Evolutionary conservation across 352 stramenopile species (phyloP), one percentile per base, ranked within the genome.

Genomic region (Phytophthora idaei): DNA sequence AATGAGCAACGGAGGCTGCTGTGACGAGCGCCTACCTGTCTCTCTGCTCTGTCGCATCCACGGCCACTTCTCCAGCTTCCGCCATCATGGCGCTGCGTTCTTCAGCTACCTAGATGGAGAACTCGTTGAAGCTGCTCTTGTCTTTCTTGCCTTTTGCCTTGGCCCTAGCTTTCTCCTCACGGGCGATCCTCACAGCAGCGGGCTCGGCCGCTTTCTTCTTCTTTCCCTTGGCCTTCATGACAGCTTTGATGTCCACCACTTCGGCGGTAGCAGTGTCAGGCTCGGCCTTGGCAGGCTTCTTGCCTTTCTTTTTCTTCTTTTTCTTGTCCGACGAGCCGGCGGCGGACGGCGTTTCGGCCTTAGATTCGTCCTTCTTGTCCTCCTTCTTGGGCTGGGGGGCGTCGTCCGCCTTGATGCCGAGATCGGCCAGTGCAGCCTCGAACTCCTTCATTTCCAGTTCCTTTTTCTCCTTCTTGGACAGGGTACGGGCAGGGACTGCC

Each of bases 391-490:
- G 25, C 45, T 55, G 47, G 5, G 49, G 29, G 29, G 52, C 17
- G 4, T 70, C 59, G 8, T 76, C 64, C 14, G 53, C 36, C 63
- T 72, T 67, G 57, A 93, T 85, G 65, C 85, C 85, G 25, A 93
- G 77, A 37, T 85, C 85, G 2, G 79, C 82, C 25, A 93, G 61
- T 15, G 83, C 85, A 5, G 75, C 75, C 54, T 93, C 81, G 27
- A 90, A 83, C 28, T 92, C 85, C 45, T 97, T 85, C 37, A 88
- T 83, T 71, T 92, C 81, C 57, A 79, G 70, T 68, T 88, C 69
- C 74, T 92, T 92, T 69, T 93, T 85, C 66, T 94, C 85, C 78
- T 90, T 90, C 67, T 94, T 93, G 34, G 80, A 90, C 15, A 93
- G 63, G 25, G 73, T 86, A 27, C 76, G 75, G 5, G 71, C 61